Base-by-base conservation (phyloP, 225 moss, liverwort and hornwort species). In the Bryum argenteum region DNA sequence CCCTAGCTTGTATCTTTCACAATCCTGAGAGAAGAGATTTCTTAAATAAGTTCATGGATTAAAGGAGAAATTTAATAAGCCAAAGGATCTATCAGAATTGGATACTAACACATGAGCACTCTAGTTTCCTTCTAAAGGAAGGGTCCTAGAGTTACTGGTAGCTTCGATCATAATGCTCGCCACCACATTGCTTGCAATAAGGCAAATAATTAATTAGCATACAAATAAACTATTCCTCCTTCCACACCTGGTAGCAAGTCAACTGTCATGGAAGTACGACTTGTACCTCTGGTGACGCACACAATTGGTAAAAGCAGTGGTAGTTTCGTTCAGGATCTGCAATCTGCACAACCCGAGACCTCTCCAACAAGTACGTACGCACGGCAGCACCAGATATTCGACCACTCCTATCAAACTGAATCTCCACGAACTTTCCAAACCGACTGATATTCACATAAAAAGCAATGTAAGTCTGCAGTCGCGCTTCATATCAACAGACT, bases 391-490 rank as follows among this genome's bases (percentile, higher is more conserved):
- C 98, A 26, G 98, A 99, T 84, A 99, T 99, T 64, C 98, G 94
- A 67, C 98, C 98, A 75, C 74, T 90, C 50, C 87, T 70, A 82
- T 99, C 98, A 84, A 99, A 99, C 72, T 99, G 98, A 55, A 99
- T 99, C 89, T 94, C 98, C 78, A 99, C 98, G 52, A 99, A 99
- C 90, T 99, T 99, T 42, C 98, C 98, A 57, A 99, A 99, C 45
- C 98, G 98, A 84, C 98, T 99, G 71, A 74, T 83, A 63, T 69
- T 47, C 71, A 79, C 68, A 72, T 33, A 17, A 65, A 58, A 44
- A 1, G 24, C 65, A 14, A 19, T 38, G 66, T 75, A 60, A 79
- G 70, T 55, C 74, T 11, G 23, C 18, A 66, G 13, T 59, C 69
- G 51, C 15, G 45, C 43, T 37, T 17, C 8, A 63, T 15, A 38